phyloP scores from a whole-genome alignment of 805 yeast species.

The Suhomyces emberorum region DNA sequence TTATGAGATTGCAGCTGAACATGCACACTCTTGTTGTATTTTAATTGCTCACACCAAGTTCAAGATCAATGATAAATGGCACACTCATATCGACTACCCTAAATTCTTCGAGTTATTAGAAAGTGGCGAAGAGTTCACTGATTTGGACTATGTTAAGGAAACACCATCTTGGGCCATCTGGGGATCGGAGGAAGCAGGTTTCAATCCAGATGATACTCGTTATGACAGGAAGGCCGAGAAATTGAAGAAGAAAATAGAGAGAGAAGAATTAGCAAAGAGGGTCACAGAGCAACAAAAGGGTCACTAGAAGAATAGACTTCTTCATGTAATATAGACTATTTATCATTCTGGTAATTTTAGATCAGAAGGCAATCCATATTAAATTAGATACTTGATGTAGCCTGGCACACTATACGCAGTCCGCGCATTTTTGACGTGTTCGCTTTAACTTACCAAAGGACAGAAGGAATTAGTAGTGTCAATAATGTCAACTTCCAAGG shows the following conservation, averaged over 20 bases:
- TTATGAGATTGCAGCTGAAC: conserved; percentile 90
- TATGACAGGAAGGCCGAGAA: conserved; percentile 63
- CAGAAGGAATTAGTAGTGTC: too few species aligned
- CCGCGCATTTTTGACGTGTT: too few species aligned
- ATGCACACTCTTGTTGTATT: conserved; percentile 92
- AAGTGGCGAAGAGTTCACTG: conserved; percentile 64
- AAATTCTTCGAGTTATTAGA: conserved; percentile 68
- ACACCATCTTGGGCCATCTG: conserved; percentile 92
- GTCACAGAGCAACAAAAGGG: conserved; percentile 11
- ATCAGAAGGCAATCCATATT: too few species aligned
- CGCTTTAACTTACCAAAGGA: too few species aligned
- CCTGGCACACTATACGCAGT: too few species aligned
- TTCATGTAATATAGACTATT: neutral
- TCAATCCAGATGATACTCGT: conserved; percentile 80
- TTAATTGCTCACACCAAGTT: conserved; percentile 75
- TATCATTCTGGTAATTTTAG: too few species aligned
- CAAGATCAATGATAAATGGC: conserved; percentile 70
- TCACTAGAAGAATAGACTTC: neutral
- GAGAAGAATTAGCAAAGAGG: conserved; percentile 28
- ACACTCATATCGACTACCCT: conserved; percentile 83
- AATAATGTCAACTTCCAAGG: neutral
- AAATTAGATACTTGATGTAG: too few species aligned
- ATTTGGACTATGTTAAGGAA: conserved; percentile 73
- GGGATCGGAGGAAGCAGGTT: conserved; percentile 84
- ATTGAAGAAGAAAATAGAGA: conserved; percentile 42